Conservation (phyloP, 169 alveolate genomes). For the Plasmodium gaboni region DNA sequence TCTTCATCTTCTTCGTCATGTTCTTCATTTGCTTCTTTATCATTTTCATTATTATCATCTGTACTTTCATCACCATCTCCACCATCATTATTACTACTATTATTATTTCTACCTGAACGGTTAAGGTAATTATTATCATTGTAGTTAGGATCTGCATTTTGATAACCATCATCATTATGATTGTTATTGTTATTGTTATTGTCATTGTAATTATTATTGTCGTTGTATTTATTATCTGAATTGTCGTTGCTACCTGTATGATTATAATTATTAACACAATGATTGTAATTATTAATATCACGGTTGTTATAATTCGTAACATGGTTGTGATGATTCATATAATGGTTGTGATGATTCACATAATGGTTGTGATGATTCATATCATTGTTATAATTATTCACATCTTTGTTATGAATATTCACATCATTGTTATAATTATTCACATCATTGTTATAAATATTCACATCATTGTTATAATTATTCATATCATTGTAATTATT, state of each 20-base stretch:
- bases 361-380: too few species aligned
- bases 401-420: too few species aligned
- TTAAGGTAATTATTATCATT: not conserved
- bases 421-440: too few species aligned
- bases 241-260: too few species aligned
- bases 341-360: too few species aligned
- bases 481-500: not conserved
- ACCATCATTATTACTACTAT: not conserved
- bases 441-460: too few species aligned
- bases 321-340: too few species aligned
- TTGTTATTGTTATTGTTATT: not conserved
- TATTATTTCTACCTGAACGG: not conserved
- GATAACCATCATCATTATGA: not conserved
- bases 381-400: too few species aligned
- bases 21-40: constrained; percentile 5
- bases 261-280: too few species aligned
- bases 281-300: too few species aligned
- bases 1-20: not conserved
- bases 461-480: too few species aligned
- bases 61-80: not conserved
- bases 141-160: constrained; percentile 1
- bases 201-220: not conserved
- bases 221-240: not conserved
- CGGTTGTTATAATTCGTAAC: too few species aligned
- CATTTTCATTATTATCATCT: not conserved